Percentiles rank a stretch among this genome's conserved stretches.
Conservation (phyloP, 768 basidiomycete genomes). For the Zangia roseola region DNA sequence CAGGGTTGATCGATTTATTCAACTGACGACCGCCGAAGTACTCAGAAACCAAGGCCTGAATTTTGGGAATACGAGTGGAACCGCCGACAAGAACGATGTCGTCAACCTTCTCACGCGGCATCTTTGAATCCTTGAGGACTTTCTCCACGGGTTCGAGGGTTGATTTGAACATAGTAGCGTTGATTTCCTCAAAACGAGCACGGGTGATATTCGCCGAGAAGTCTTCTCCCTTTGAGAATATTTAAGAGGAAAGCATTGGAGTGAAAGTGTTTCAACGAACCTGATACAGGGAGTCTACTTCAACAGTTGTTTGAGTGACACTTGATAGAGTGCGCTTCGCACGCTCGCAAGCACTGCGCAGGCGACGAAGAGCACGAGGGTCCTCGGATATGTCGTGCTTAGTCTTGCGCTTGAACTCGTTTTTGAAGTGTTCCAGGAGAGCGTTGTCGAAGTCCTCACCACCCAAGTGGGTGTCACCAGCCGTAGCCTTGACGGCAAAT, state of each 20-base stretch:
- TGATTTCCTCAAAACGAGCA: constrained; percentile 99
- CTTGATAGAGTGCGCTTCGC: constrained; percentile 98
- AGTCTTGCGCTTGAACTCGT: constrained; percentile 97
- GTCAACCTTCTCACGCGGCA: constrained; percentile 94
- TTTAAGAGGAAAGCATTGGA: constrained; percentile 7
- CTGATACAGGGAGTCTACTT: constrained; percentile 98
- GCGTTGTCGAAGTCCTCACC: constrained; percentile 99
- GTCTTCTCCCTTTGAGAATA: constrained; percentile 76
- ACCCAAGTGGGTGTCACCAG: constrained; percentile 98
- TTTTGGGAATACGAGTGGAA: constrained; percentile 99
- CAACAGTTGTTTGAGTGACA: constrained; percentile 97
- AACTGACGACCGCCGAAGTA: constrained; percentile 97
- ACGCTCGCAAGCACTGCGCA: constrained; percentile 97
- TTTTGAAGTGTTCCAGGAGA: constrained; percentile 98
- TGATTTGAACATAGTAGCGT: constrained; percentile 91
- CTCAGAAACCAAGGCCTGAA: constrained; percentile 96
- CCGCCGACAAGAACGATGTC: constrained; percentile 99
- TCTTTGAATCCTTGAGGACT: constrained; percentile 98
- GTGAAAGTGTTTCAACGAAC: constrained; percentile 36
- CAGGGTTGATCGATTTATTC: constrained; percentile 99
- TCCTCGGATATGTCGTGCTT: constrained; percentile 97
- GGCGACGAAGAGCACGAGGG: constrained; percentile 92
- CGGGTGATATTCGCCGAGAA: constrained; percentile 99
- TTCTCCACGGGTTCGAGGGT: constrained; percentile 98
- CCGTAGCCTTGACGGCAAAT: constrained; percentile 98